phyloP scores from a whole-genome alignment of 495 filamentous ascomycete genomes.

The Penicillium crystallinum region DNA sequence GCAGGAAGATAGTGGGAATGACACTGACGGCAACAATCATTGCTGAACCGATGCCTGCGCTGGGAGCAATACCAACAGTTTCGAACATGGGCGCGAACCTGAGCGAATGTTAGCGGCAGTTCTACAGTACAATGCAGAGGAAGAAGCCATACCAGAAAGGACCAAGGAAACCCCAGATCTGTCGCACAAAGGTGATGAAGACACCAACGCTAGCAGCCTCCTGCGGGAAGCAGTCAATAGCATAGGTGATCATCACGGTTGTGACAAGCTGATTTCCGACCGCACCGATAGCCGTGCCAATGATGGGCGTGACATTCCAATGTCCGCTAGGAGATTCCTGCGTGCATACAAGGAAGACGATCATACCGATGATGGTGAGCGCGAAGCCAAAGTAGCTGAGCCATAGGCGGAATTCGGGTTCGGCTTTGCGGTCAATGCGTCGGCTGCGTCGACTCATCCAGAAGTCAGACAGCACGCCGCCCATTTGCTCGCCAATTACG shows the following conservation, averaged over 20 bases:
- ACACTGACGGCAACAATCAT: slow-evolving; percentile 35
- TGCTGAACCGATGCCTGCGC: slow-evolving; percentile 31
- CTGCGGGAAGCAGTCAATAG: slow-evolving; percentile 46
- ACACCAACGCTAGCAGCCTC: slow-evolving; percentile 49
- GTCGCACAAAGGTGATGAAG: slow-evolving; percentile 49
- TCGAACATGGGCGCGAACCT: slow-evolving; percentile 44
- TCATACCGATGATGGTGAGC: slow-evolving; percentile 43
- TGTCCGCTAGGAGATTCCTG: slow-evolving; percentile 30
- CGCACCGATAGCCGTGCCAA: slow-evolving; percentile 46
- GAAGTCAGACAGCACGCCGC: slow-evolving; percentile 41
- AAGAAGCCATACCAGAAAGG: slow-evolving; percentile 44
- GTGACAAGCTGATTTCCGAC: slow-evolving; percentile 53
- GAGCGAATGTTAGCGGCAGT: slow-evolving; percentile 2
- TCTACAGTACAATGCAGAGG: background rate
- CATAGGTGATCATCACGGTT: slow-evolving; percentile 50
- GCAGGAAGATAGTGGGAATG: slow-evolving; percentile 31
- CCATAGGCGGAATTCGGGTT: slow-evolving; percentile 48
- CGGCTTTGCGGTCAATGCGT: slow-evolving; percentile 23
- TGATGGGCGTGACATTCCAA: slow-evolving; percentile 46
- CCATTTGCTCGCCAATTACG: slow-evolving; percentile 51
- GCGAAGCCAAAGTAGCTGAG: slow-evolving; percentile 47
- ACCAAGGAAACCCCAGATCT: slow-evolving; percentile 54
- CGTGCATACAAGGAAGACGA: slow-evolving; percentile 47
- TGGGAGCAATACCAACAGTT: slow-evolving; percentile 37
- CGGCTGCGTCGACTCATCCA: slow-evolving; percentile 39